Conservation (phyloP, 2,329 filamentous ascomycete species). For the Alternaria angustiovoidea region DNA sequence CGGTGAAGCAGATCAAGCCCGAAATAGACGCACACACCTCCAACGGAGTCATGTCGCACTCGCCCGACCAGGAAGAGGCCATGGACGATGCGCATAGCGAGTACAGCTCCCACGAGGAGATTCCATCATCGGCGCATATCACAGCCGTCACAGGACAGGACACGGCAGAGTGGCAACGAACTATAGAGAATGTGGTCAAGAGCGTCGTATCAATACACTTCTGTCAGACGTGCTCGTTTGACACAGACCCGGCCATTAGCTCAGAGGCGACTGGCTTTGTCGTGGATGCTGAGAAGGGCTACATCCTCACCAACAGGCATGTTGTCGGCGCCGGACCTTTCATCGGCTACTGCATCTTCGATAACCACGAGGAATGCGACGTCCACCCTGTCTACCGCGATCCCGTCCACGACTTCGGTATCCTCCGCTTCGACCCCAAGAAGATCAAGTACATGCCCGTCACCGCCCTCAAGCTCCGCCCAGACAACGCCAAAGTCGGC, state of each 20-base stretch:
- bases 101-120: conserved; percentile 55
- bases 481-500: conserved; percentile 86
- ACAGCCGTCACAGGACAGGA: conserved; percentile 61
- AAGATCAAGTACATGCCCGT: conserved; percentile 98
- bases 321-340: conserved; percentile 96
- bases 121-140: conserved; percentile 41
- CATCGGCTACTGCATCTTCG: conserved; percentile 98
- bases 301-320: conserved; percentile 69
- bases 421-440: conserved; percentile 93
- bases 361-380: conserved; percentile 97
- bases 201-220: conserved; percentile 99
- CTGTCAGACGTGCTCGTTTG: conserved; percentile 96
- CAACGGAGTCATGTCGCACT: conserved; percentile 37
- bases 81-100: conserved; percentile 43
- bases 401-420: conserved; percentile 97
- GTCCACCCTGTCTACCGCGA: conserved; percentile 97
- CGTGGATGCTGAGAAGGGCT: conserved; percentile 90
- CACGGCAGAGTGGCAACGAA: conserved; percentile 91
- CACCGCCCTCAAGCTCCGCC: conserved; percentile 78
- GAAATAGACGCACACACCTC: conserved; percentile 54
- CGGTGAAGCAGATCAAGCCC: conserved; percentile 63
- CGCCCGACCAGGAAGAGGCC: conserved; percentile 39
- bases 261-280: conserved; percentile 98
- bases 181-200: conserved; percentile 90
- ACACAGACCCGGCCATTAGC: conserved; percentile 92